Evolutionary conservation across 768 basidiomycete genomes (phyloP).

Genomic region (Termitomyces sp.): DNA sequence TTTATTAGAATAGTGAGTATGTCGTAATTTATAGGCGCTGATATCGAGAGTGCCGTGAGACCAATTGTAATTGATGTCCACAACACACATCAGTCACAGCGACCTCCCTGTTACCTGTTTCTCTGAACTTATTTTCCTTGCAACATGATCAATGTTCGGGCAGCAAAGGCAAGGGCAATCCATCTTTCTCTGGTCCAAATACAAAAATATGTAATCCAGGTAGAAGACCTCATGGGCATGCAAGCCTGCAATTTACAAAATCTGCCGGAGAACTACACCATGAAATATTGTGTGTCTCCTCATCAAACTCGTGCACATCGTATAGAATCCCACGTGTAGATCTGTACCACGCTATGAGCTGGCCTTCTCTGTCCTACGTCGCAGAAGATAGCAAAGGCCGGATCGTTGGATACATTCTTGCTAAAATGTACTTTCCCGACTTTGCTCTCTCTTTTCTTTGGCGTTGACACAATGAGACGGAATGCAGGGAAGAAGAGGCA

Average conservation of each 20-base stretch:
- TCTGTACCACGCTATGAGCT: conserved; percentile 90
- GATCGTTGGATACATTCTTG: conserved; percentile 92
- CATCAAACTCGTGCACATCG: neutral
- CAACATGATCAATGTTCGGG: conserved; percentile 38
- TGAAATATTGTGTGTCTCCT: conserved; percentile 60
- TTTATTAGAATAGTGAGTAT: neutral
- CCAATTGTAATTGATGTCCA: neutral
- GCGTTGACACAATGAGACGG: conserved; percentile 10
- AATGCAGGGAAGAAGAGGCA: conserved; percentile 59
- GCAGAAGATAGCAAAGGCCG: conserved; percentile 89
- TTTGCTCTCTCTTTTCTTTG: conserved; percentile 1
- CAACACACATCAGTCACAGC: neutral
- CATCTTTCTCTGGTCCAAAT: neutral
- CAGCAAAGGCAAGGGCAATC: conserved; percentile 28
- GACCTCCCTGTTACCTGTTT: neutral
- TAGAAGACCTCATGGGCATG: conserved; percentile 90
- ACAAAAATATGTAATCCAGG: conserved; percentile 32
- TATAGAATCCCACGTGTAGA: conserved; percentile 37
- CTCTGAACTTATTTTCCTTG: neutral
- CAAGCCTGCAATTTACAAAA: conserved; percentile 95
- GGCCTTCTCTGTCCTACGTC: conserved; percentile 92
- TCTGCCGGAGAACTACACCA: conserved; percentile 89
- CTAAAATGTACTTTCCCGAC: conserved; percentile 67
- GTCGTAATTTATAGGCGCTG: neutral
- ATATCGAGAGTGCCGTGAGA: neutral